Percentiles rank a stretch among this genome's conserved stretches.
phyloP scores from a whole-genome alignment of 2,329 filamentous ascomycete species.

The Helicocarpus griseus region DNA sequence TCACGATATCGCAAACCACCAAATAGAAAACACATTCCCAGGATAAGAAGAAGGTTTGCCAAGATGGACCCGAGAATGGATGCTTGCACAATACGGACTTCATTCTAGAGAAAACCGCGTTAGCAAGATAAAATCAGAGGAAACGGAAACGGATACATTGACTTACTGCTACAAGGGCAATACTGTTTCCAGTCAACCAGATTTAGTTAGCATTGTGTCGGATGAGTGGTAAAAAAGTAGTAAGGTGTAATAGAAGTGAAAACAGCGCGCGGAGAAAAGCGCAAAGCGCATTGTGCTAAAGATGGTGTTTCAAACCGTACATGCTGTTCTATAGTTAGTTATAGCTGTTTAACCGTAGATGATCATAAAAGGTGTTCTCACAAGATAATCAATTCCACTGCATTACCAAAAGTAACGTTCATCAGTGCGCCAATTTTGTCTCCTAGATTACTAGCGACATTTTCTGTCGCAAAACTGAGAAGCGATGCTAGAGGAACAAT shows the following conservation, averaged over 20 bases:
- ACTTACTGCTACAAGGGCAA: constrained; percentile 60
- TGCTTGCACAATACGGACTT: constrained; percentile 87
- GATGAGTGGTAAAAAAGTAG: too few species aligned
- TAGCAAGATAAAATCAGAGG: neutral
- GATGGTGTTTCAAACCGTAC: constrained; percentile 34
- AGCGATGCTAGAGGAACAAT: constrained; percentile 66
- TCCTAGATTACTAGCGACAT: constrained; percentile 61
- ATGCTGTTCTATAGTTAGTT: constrained; percentile 33
- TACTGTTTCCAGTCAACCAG: constrained; percentile 41
- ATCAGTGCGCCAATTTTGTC: constrained; percentile 64
- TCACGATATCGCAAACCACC: constrained; percentile 81
- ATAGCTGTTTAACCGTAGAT: neutral
- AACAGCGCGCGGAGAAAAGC: neutral
- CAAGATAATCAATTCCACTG: constrained; percentile 71
- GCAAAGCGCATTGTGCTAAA: neutral
- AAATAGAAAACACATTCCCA: constrained; percentile 85
- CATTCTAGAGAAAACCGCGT: constrained; percentile 36
- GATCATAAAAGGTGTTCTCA: constrained; percentile 28
- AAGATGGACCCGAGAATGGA: constrained; percentile 83
- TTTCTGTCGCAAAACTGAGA: constrained; percentile 64
- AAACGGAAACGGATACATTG: neutral
- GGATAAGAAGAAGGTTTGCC: constrained; percentile 75
- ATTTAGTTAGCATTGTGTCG: neutral
- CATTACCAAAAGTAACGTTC: constrained; percentile 71
- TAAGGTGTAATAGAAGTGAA: too few species aligned